Evolutionary conservation across 2,329 filamentous ascomycete genomes (phyloP), one percentile per base, ranked within the genome.

Genomic region (Nigrograna mackinnonii): DNA sequence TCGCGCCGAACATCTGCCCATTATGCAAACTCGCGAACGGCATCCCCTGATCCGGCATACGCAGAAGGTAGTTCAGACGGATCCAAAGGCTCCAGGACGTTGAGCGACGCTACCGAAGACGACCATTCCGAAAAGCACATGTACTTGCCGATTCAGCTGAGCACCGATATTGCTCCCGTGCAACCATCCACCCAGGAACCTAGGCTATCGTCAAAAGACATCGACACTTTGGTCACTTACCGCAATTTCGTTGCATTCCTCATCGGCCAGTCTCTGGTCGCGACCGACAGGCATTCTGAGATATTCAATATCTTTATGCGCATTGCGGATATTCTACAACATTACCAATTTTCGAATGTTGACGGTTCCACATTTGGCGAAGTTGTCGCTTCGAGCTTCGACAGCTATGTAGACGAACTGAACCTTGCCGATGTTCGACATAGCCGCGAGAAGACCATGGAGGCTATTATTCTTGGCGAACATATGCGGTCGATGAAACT

Each of bases 401-500:
- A 83, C 47, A 82, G 81, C 56, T 95, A 91, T 59, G 82, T 91
- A 46, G 85, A 91, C 35, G 86, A 94, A 64, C 75, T 91, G 47
- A 78, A 77, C 16, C 72, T 97, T 22, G 86, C 83, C 3, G 92
- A 97, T 67, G 86, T 96, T 35, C 79, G 91, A 41, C 74, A 81
- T 46, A 95, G 89, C 63, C 81, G 86, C 19, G 90, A 96, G 62
- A 95, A 94, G 76, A 96, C 89, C 0, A 77, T 97, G 18, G 90
- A 97, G 68, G 88, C 86, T 0, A 79, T 97, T 35, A 79, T 97
- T n/a, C 75, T 99, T 9, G 91, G 89, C 42, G 92, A 99, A 70
- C 82, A 82, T 26, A 88, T 97, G 84, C 85, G 85, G 44, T 95
- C 82, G 35, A 82, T 86, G 57, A 79, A 85, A 6, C 78, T 99